Conservation (phyloP, 345 rosid genomes). For the Kernera saxatilis region DNA sequence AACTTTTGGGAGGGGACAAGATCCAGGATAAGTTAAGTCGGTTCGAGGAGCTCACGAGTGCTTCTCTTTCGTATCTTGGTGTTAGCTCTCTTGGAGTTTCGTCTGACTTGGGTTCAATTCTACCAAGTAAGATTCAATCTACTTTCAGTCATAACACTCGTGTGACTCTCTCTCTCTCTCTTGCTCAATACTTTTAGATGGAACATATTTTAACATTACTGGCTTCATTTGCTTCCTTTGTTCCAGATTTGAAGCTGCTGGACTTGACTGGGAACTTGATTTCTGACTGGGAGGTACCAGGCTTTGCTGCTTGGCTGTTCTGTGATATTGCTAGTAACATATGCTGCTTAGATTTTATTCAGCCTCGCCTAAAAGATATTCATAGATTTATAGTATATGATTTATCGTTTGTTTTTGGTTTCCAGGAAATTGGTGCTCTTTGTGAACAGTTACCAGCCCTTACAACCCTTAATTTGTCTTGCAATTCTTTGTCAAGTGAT, state of each 20-base stretch:
- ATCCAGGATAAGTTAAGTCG: constrained; percentile 71
- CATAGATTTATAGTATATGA: neutral
- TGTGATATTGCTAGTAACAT: neutral
- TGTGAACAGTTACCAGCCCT: constrained; percentile 70
- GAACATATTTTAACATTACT: neutral
- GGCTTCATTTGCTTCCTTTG: constrained; percentile 11
- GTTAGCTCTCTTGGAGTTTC: constrained; percentile 60
- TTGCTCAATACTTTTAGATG: neutral
- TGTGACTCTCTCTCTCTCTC: neutral
- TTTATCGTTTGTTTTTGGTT: neutral
- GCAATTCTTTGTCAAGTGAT: constrained; percentile 51
- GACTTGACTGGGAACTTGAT: constrained; percentile 94
- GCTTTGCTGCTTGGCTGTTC: neutral
- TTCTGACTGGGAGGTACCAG: constrained; percentile 73
- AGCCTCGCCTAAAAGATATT: neutral
- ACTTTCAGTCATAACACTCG: neutral
- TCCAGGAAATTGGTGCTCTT: constrained; percentile 65
- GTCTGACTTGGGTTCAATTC: constrained; percentile 35
- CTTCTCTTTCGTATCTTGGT: constrained; percentile 69
- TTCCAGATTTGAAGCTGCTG: constrained; percentile 67
- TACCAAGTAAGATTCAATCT: constrained; percentile 51
- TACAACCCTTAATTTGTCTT: constrained; percentile 58
- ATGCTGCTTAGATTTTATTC: neutral
- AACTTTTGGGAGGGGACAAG: constrained; percentile 76
- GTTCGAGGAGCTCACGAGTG: constrained; percentile 67